Base-by-base conservation (phyloP, 345 rosid genomes). In the Boechera divaricarpa region DNA sequence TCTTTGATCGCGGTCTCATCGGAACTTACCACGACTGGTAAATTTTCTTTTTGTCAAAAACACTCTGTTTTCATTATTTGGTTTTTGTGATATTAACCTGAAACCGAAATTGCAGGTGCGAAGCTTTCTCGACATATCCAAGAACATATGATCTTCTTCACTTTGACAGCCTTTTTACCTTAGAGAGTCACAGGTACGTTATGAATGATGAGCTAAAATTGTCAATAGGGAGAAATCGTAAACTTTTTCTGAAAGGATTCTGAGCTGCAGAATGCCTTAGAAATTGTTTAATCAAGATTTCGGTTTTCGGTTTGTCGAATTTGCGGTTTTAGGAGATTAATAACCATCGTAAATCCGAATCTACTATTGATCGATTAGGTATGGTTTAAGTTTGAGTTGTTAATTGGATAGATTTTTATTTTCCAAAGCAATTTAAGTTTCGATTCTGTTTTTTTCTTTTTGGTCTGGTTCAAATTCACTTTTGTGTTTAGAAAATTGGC, bases 41-140 rank as follows among this genome's bases (percentile, higher is more conserved):
- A 83, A 11, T 10, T 42, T 45, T 18, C 5, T 63, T n/a, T 7
- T 53, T 8, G 32, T 11, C 13, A 16, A 44, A 33, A 12, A 53
- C 21, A 51, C 41, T 3, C 36, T 44, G 38, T 53, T 10, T 57
- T 39, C n/a, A 0, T 18, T 24, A 11, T 49, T 28, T 66, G 13
- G 24, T 24, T 13, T 6, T 6, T 76, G 0, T 74, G 69, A 70
- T 63, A 55, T 74, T 72, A 31, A 72, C 66, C n/a, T 69, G 58
- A 58, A 32, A 67, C 16, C 6, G 66, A 31, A 68, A 71, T 26
- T 63, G 44, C 71, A 92, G 99, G 99, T 95, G 99, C 67, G 99
- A 92, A 80, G 94, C 98, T 64, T 92, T 95, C 85, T 95, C 99
- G 1, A 91, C 99, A 9, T 95, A 95, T 81, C 99, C 99, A 73